A percentile compares a stretch with the other conserved stretches of the same genome.
Evolutionary conservation across 2,329 filamentous ascomycete species (phyloP).

Genomic region (Beauveria scarabaeidicola): DNA sequence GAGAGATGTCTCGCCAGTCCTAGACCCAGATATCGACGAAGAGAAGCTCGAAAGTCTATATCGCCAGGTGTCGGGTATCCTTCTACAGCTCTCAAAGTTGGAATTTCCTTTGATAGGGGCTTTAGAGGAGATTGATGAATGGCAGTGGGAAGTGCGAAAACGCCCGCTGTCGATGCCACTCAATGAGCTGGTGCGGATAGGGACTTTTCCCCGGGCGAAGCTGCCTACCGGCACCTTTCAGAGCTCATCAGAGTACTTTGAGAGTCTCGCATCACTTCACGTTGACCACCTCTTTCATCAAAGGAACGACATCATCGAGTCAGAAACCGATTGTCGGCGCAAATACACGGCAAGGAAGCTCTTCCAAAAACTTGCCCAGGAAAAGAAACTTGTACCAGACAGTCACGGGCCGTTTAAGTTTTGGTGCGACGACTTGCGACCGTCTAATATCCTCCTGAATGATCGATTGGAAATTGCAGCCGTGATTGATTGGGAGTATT

Average conservation of each 20-base stretch:
- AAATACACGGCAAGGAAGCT: not conserved
- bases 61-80: conserved; percentile 2
- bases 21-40: conserved; percentile 10
- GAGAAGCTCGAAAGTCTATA: conserved; percentile 10
- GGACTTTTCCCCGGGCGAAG: not conserved
- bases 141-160: not conserved
- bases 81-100: not conserved
- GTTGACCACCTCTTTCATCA: not conserved
- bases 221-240: not conserved
- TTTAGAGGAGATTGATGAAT: not conserved
- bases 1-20: not conserved
- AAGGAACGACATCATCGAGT: not conserved
- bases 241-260: not conserved
- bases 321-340: not conserved
- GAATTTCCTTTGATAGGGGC: not conserved
- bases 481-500: not conserved
- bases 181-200: not conserved
- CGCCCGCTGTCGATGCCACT: not conserved
- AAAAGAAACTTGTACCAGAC: not conserved
- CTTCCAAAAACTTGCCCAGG: not conserved
- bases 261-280: not conserved
- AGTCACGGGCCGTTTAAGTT: not conserved
- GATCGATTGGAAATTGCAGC: not conserved
- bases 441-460: not conserved
- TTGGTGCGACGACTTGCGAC: not conserved